phyloP scores from a whole-genome alignment of 306 rosid genomes.

The Prunus salicina region DNA sequence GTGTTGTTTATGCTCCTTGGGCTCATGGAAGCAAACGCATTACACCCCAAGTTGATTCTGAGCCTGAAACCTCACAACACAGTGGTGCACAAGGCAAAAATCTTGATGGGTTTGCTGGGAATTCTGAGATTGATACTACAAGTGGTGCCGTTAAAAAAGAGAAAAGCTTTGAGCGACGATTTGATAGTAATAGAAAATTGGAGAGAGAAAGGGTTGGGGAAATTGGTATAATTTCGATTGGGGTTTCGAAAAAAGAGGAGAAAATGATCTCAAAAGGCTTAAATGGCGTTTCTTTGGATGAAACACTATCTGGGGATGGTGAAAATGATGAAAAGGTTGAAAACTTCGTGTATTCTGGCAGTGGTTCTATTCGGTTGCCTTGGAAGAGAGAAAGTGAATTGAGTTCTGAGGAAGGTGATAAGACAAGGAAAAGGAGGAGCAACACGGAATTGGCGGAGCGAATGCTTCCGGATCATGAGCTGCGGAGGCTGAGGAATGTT shows the following conservation, averaged over 20 bases:
- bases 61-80: constrained; percentile 15
- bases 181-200: background rate
- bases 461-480: constrained; percentile 67
- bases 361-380: constrained; percentile 20
- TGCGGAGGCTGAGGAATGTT: constrained; percentile 76
- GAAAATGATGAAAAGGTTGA: constrained; percentile 10
- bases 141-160: constrained; percentile 14
- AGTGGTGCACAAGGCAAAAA: background rate
- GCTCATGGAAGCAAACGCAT: constrained; percentile 37
- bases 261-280: constrained; percentile 11
- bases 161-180: background rate
- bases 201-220: background rate
- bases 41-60: constrained; percentile 15
- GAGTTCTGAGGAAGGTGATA: constrained; percentile 29
- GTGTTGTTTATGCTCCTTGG: constrained; percentile 62
- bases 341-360: background rate
- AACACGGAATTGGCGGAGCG: constrained; percentile 57
- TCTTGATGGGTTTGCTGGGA: constrained; percentile 11
- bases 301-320: constrained; percentile 1
- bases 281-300: constrained; percentile 7
- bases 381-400: constrained; percentile 25
- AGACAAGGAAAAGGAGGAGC: constrained; percentile 38
- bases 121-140: background rate
- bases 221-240: constrained; percentile 20
- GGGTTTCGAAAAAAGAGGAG: constrained; percentile 14